Base-by-base conservation (phyloP, 2,329 filamentous ascomycete species). In the Drechmeria coniospora region DNA sequence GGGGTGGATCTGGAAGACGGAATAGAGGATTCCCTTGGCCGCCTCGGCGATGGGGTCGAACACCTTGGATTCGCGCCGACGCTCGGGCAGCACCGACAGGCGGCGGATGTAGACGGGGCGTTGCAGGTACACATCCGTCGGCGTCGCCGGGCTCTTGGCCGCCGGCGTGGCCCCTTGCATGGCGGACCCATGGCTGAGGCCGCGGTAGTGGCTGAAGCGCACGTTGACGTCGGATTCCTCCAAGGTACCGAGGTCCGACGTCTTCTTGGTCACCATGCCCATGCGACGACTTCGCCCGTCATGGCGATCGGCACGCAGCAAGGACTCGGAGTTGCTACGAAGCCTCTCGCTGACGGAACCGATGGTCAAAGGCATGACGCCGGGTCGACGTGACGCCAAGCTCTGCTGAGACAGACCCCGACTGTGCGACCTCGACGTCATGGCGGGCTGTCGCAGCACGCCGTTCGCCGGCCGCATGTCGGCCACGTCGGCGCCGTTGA, bases 351-450 rank as follows among this genome's bases (percentile, higher is more conserved):
- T 79, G 16, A 68, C 61, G 36, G 66, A 87, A 12, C 72, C 73
- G 30, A 80, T 74, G 3, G 75, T 73, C 24, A 74, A 44, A 7
- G 68, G 81, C 51, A 80, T 73, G n/a, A 83, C 66, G 2, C 74
- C 72, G 1, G 83, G 80, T 31, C 77, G 65, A 31, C 80, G 71
- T 25, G 73, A 58, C 5, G 68, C 57, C 2, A 65, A 57, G 39
- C 65, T 79, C 36, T 80, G 74, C 39, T 79, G 74, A 3, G 77
- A 82, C 4, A 77, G 57, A 2, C 74, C 74, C 17, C 86, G 74
- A 39, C 81, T 82, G 48, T 93, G 84, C 3, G 83, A 90, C 23
- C 53, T 44, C 4, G 70, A 69, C 0, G 83, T 83, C 33, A 92
- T 80, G 1, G 80, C 79, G 3, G 86, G 82, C 16, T 79, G 65